phyloP scores from a whole-genome alignment of 805 yeast genomes.

The Metschnikowia bowlesiae region DNA sequence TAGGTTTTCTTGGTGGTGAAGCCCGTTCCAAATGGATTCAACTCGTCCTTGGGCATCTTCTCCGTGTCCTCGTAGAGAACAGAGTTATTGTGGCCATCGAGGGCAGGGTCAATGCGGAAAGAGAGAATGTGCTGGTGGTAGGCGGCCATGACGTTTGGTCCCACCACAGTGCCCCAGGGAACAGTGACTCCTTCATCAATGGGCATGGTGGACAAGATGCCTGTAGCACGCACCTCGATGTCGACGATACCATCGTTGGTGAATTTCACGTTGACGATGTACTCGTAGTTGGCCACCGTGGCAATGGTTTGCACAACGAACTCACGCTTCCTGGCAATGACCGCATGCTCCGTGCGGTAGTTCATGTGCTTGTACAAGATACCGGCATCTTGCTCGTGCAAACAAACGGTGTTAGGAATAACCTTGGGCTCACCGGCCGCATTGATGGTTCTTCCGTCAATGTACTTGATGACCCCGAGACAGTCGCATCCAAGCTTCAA shows the following conservation, averaged over 20 bases:
- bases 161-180: conserved; percentile 72
- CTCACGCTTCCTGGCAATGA: conserved; percentile 73
- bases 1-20: conserved; percentile 57
- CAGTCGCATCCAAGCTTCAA: conserved; percentile 77
- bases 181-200: conserved; percentile 63
- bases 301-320: conserved; percentile 77
- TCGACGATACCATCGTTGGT: conserved; percentile 76
- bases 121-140: conserved; percentile 79
- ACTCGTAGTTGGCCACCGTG: conserved; percentile 82
- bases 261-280: conserved; percentile 65
- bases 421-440: conserved; percentile 58
- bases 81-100: conserved; percentile 76
- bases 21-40: conserved; percentile 69
- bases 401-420: conserved; percentile 67
- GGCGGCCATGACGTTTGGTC: conserved; percentile 79
- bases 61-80: conserved; percentile 67
- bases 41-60: conserved; percentile 50
- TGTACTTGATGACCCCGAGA: conserved; percentile 71
- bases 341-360: conserved; percentile 68
- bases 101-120: conserved; percentile 76
- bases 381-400: conserved; percentile 80
- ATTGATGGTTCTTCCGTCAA: conserved; percentile 56
- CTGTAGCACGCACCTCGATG: conserved; percentile 80
- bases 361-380: conserved; percentile 74
- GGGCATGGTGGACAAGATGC: conserved; percentile 82